Percentiles rank a stretch among this genome's conserved stretches.
Evolutionary conservation across 768 basidiomycete species (phyloP).

Genomic region (Naganishia friedmannii): DNA sequence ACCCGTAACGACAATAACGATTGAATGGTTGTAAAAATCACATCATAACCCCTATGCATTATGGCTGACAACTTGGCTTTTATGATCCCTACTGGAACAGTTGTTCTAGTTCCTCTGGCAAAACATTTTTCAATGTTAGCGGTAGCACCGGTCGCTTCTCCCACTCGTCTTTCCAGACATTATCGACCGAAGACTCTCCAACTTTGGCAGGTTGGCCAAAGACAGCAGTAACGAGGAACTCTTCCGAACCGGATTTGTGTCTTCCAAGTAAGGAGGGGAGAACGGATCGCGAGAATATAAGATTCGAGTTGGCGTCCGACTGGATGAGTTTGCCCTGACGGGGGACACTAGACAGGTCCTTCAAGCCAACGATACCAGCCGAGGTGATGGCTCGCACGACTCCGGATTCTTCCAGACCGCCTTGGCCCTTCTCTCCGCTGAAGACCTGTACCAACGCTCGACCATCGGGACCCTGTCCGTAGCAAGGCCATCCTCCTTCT

Average conservation of each 20-base stretch:
- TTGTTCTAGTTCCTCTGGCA: background rate
- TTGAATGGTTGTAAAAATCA: background rate
- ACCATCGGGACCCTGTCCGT: slow-evolving; percentile 64
- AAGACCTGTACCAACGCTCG: slow-evolving; percentile 60
- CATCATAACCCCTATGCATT: background rate
- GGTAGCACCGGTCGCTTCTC: slow-evolving; percentile 43
- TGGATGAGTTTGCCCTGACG: slow-evolving; percentile 58
- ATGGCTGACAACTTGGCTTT: background rate
- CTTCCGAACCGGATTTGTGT: slow-evolving; percentile 55
- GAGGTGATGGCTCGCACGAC: slow-evolving; percentile 60
- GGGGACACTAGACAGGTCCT: slow-evolving; percentile 54
- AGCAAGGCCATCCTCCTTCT: slow-evolving; percentile 70
- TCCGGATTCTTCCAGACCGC: slow-evolving; percentile 56
- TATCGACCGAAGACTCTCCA: slow-evolving; percentile 18
- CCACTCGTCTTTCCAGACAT: slow-evolving; percentile 39
- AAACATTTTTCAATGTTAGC: background rate
- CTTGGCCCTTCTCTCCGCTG: slow-evolving; percentile 56
- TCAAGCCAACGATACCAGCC: slow-evolving; percentile 65
- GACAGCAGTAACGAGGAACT: slow-evolving; percentile 66
- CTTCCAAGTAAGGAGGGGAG: slow-evolving; percentile 63
- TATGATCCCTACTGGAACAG: background rate
- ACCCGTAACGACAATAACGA: slow-evolving; percentile 11
- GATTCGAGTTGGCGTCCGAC: slow-evolving; percentile 70
- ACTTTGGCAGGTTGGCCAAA: slow-evolving; percentile 56
- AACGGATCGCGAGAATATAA: slow-evolving; percentile 67